Base-by-base conservation (phyloP, 2,329 filamentous ascomycete species). In the Dactylella cylindrospora region DNA sequence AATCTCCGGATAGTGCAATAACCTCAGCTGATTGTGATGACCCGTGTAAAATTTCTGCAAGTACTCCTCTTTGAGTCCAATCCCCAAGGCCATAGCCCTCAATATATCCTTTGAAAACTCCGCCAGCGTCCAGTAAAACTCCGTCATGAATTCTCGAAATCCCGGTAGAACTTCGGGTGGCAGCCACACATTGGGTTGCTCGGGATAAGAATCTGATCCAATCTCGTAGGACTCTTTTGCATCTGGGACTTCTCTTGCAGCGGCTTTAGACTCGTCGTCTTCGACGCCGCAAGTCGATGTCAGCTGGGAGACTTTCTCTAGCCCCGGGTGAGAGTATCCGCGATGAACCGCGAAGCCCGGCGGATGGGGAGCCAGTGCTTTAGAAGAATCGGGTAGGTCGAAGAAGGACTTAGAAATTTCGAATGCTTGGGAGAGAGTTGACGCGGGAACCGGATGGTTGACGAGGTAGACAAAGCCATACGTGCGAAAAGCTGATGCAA, bases 1-100 rank as follows among this genome's bases (percentile, higher is more conserved):
- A n/a, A 77, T 68, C 5, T 75, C 70, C 3, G 74, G 55, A 57
- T 78, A 78, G 65, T 78, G 76, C 22, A 78, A 69, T 36, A 78
- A 67, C 5, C 76, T 72, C 5, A 77, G 68, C 54, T 77, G 75
- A 50, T 77, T 76, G 49, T 75, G 73, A 49, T 75, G 68, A 0
- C 73, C 74, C 3, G 71, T 72, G 64, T 78, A 75, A 32, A 74
- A 71, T 9, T 67, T 67, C 5, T 73, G 65, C 3, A 78, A 68
- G 47, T 74, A 68, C 17, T 60, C 64, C 51, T 74, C 70, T 25
- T 76, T 70, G 9, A 77, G 68, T 7, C 70, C 71, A 29, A 78
- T 68, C 1, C 75, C 74, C 12, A 61, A 36, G 9, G 46, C 62
- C 23, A 65, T 35, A 52, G 71, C 55, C 15, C 69, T 66, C 19